Conservation (phyloP, 2,329 filamentous ascomycete species). For the Magnaporthiopsis rhizophila region DNA sequence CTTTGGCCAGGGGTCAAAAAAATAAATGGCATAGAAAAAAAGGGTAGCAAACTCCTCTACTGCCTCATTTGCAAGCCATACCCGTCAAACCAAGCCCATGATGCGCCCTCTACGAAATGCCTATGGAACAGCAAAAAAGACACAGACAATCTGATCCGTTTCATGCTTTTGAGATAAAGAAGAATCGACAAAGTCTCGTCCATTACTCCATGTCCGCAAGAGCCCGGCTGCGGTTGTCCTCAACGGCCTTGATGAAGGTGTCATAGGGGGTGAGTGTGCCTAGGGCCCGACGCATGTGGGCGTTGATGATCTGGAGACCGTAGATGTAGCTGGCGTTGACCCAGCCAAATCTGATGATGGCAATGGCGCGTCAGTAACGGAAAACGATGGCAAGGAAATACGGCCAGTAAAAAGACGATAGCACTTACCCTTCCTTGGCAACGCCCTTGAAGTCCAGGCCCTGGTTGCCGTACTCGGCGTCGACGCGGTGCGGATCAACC, state of each 20-base stretch:
- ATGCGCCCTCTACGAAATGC: not conserved
- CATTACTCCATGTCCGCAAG: constrained; percentile 33
- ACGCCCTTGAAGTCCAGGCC: constrained; percentile 93
- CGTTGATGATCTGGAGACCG: constrained; percentile 78
- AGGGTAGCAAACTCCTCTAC: not conserved
- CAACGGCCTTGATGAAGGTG: constrained; percentile 64
- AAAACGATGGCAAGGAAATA: not conserved
- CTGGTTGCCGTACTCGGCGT: constrained; percentile 97
- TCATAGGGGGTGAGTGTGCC: constrained; percentile 84
- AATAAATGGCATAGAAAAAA: not conserved
- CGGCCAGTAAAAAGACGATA: not conserved
- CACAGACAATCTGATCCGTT: not conserved
- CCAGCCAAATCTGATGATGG: constrained; percentile 74
- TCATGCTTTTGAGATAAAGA: not conserved
- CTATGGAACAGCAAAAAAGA: not conserved
- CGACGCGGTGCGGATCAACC: constrained; percentile 85
- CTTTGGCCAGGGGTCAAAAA: not conserved
- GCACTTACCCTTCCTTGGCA: constrained; percentile 83
- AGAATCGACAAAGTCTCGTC: not conserved
- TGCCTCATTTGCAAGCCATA: not conserved
- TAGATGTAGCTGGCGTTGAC: constrained; percentile 98
- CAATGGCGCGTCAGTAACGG: not conserved
- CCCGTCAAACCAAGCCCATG: not conserved
- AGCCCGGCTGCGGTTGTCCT: constrained; percentile 44
- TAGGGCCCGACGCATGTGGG: constrained; percentile 81